Base-by-base conservation (phyloP, 345 rosid genomes). In the Kandelia obovata region DNA sequence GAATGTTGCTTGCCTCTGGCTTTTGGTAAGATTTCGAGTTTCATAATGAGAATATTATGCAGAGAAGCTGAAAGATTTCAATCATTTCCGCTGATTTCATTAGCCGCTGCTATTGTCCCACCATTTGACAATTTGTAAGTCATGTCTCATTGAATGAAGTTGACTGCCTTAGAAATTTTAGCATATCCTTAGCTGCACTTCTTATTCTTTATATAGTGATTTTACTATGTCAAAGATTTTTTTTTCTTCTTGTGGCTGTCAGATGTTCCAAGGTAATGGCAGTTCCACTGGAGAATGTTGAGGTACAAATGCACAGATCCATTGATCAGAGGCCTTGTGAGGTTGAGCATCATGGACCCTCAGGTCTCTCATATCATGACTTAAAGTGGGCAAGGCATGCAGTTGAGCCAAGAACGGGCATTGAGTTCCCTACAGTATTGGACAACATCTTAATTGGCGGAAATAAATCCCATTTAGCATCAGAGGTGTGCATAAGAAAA, bases 351-450 rank as follows among this genome's bases (percentile, higher is more conserved):
- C 76, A 53, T 49, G 84, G 83, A 69, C 79, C 81, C 71, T 68
- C 73, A 2, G 76, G 78, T 72, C 75, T 84, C 49, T 77, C 81
- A 66, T 84, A 85, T 80, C 83, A 85, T 1, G 82, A 87, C 66
- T 77, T 86, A 73, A 82, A 81, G 59, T 61, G 79, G 85, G 78
- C 64, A 77, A 80, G 79, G 66, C 80, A 76, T 71, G 80, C 87
- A 1, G 80, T 86, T 37, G 98, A 93, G 80, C 89, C 96, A 47
- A 80, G 76, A 65, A 93, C 97, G 3, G 94, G 98, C 62, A 89
- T 92, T 4, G 93, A 92, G 79, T 91, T 93, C 76, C 98, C 98
- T 11, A 21, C 77, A 53, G 58, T 77, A 47, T 71, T 93, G 82
- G 83, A 89, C 62, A 75, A 79, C 70, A 26, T 72, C 8, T 67